Evolutionary conservation across 306 rosid genomes (phyloP).

Genomic region (Prunus armeniaca): DNA sequence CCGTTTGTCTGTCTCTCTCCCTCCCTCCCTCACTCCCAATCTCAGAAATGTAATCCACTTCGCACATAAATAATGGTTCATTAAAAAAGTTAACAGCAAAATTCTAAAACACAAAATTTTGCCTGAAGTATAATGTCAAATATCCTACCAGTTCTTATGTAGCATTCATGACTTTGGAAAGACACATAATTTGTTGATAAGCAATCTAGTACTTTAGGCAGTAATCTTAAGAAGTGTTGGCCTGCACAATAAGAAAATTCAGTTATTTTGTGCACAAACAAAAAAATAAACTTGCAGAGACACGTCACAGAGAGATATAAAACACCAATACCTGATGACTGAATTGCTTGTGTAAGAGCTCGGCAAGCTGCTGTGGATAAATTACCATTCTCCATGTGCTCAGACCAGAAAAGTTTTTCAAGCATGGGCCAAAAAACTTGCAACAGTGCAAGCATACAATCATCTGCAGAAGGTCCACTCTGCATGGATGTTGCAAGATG

Average conservation of each 20-base stretch:
- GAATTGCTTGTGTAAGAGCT: conserved; percentile 87
- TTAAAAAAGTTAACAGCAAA: neutral
- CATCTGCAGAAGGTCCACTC: conserved; percentile 62
- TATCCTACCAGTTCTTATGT: conserved; percentile 79
- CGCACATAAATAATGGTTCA: neutral
- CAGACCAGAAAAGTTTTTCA: conserved; percentile 77
- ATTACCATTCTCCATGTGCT: conserved; percentile 87
- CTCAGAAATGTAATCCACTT: neutral
- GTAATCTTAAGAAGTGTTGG: conserved; percentile 67
- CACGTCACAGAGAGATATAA: neutral
- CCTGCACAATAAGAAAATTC: conserved; percentile 49
- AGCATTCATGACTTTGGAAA: conserved; percentile 91
- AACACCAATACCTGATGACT: conserved; percentile 66
- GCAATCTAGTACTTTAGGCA: conserved; percentile 83
- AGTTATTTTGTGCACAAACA: neutral
- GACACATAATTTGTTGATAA: conserved; percentile 72
- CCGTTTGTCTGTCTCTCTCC: neutral
- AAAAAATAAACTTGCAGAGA: neutral
- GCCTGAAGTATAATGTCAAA: neutral
- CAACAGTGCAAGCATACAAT: conserved; percentile 65
- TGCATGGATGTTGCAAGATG: conserved; percentile 59
- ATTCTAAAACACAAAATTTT: neutral
- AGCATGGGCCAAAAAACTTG: conserved; percentile 86
- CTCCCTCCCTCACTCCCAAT: neutral
- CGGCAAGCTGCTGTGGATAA: conserved; percentile 90